Evolutionary conservation across 805 yeast species (phyloP).

Genomic region (Diddensiella transvaalensis): DNA sequence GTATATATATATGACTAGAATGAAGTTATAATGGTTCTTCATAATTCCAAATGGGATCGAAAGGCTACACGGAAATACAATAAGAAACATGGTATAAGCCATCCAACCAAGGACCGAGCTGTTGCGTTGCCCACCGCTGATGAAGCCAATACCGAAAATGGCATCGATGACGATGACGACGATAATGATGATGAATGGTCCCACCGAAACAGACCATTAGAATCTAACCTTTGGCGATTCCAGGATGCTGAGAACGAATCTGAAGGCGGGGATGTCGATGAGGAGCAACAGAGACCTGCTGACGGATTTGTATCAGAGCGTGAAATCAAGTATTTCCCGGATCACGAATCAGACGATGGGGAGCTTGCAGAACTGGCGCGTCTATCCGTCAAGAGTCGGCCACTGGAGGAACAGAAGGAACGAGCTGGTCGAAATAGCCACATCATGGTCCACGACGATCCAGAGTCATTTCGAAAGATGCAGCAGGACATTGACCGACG

Average conservation of each 20-base stretch:
- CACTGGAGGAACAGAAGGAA: too few species aligned
- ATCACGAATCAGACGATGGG: constrained; percentile 10
- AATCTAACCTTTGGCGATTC: constrained; percentile 20
- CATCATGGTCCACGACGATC: constrained; percentile 3
- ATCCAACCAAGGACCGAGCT: not conserved
- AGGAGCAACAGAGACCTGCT: not conserved
- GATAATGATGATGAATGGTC: constrained; percentile 7
- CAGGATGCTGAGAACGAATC: constrained; percentile 10
- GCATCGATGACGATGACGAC: constrained; percentile 1
- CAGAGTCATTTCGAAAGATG: constrained; percentile 6
- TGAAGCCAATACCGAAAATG: not conserved
- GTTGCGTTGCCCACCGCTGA: not conserved
- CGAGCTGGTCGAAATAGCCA: not conserved
- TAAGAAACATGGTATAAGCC: constrained; percentile 41
- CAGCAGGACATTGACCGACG: constrained; percentile 13
- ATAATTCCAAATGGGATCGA: constrained; percentile 51
- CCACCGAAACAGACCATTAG: constrained; percentile 1
- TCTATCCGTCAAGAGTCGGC: constrained; percentile 4
- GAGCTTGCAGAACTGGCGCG: constrained; percentile 4
- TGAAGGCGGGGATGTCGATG: not conserved
- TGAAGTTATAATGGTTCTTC: constrained; percentile 42
- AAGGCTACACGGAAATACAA: constrained; percentile 42
- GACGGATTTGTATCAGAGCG: not conserved
- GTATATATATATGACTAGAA: too few species aligned
- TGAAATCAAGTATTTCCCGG: constrained; percentile 14